phyloP scores from a whole-genome alignment of 2,329 filamentous ascomycete genomes.

The Colletotrichum phormii region DNA sequence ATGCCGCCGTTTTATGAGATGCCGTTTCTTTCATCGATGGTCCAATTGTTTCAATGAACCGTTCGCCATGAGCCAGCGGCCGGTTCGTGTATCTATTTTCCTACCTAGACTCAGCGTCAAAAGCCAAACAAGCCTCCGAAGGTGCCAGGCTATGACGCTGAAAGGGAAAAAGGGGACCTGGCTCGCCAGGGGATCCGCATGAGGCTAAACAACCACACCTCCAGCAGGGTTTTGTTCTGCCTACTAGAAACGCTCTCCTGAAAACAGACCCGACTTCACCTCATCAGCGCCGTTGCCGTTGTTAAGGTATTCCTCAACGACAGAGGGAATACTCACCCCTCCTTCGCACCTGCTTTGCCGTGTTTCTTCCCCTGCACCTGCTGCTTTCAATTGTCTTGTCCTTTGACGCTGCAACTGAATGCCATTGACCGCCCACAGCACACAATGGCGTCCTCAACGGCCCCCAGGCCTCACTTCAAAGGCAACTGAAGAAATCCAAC shows the following conservation, averaged over 20 bases:
- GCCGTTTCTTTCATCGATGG: background rate
- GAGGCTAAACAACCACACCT: slow-evolving; percentile 32
- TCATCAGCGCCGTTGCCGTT: slow-evolving; percentile 18
- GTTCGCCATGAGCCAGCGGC: background rate
- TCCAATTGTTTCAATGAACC: slow-evolving; percentile 16
- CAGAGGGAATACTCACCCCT: background rate
- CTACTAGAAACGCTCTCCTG: slow-evolving; percentile 15
- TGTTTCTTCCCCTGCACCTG: slow-evolving; percentile 22
- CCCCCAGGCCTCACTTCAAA: background rate
- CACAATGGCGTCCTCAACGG: slow-evolving; percentile 26
- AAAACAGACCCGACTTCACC: slow-evolving; percentile 21
- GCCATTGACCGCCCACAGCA: slow-evolving; percentile 24
- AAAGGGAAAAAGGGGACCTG: slow-evolving; percentile 5
- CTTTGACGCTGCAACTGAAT: slow-evolving; percentile 25
- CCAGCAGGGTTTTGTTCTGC: slow-evolving; percentile 24
- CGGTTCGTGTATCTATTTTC: background rate
- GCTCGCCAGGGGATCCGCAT: slow-evolving; percentile 21
- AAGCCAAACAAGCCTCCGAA: background rate
- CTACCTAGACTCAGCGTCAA: background rate
- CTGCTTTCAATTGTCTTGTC: background rate
- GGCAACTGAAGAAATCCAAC: slow-evolving; percentile 5
- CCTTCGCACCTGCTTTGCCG: slow-evolving; percentile 9
- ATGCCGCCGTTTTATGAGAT: slow-evolving; percentile 19
- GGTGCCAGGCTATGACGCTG: slow-evolving; percentile 9
- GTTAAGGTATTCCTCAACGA: background rate